These are phyloP conservation scores for Xanthoparmelia taractica DNA, from an alignment of 495 filamentous ascomycete genomes.

Conservation along the genomic window DNA sequence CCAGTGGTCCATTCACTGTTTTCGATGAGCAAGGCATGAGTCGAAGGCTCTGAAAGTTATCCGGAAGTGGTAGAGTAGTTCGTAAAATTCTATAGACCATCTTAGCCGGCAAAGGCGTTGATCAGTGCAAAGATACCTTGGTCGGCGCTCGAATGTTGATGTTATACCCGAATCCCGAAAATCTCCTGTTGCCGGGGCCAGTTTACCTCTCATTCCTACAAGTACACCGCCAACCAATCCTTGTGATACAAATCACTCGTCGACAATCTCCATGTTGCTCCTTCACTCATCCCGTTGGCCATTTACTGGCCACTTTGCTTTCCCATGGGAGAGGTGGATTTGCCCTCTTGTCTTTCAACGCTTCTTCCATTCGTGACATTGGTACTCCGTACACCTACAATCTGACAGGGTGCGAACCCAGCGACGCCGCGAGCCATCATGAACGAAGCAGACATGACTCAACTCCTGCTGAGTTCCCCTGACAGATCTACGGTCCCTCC, in stretches of 20 bases:
- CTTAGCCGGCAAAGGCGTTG: too few relatives aligned
- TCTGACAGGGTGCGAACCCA: not conserved
- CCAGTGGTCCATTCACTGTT: too few relatives aligned
- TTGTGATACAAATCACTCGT: not conserved
- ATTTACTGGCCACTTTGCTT: not conserved
- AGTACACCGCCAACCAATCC: not conserved
- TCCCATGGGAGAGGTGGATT: not conserved
- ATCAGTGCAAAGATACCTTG: too few relatives aligned
- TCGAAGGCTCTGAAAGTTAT: too few relatives aligned
- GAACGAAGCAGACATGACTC: conserved; percentile 4
- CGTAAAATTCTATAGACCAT: too few relatives aligned
- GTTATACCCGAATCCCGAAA: too few relatives aligned
- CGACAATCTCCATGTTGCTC: not conserved
- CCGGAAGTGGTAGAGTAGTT: too few relatives aligned
- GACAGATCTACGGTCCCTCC: not conserved
- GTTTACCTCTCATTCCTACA: not conserved
- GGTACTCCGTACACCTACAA: not conserved
- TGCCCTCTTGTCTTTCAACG: not conserved
- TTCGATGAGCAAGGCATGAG: too few relatives aligned
- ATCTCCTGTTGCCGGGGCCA: too few relatives aligned
- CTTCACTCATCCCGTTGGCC: not conserved
- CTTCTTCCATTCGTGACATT: not conserved
- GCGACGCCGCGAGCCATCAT: not conserved
- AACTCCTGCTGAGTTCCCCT: not conserved
- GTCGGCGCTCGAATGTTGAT: too few relatives aligned